These are phyloP conservation scores for Diddensiella santjacobensis DNA, from an alignment of 805 yeast genomes.

Conservation along the genomic window DNA sequence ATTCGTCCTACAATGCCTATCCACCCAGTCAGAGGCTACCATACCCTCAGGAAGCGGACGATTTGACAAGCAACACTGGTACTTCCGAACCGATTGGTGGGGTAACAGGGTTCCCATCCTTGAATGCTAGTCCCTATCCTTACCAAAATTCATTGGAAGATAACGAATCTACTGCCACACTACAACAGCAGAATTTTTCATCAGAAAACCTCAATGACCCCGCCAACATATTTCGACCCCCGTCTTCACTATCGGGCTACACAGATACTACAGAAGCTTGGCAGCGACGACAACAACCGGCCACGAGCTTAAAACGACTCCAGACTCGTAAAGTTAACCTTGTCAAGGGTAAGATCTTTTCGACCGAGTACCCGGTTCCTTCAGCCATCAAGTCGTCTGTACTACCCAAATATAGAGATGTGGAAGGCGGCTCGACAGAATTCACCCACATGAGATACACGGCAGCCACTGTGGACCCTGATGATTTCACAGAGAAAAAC, in stretches of 20 bases:
- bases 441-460: conserved; percentile 59
- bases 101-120: conserved; percentile 23
- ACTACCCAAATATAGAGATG: conserved; percentile 38
- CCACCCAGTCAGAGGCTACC: conserved; percentile 14
- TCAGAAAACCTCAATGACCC: conserved; percentile 11
- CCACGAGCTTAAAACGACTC: conserved; percentile 29
- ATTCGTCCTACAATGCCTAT: background rate
- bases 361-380: conserved; percentile 39
- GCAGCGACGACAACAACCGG: conserved; percentile 30
- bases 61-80: conserved; percentile 6
- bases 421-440: conserved; percentile 44
- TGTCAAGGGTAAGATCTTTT: conserved; percentile 34
- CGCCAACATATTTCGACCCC: conserved; percentile 5
- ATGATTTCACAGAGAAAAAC: conserved; percentile 49
- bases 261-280: conserved; percentile 23
- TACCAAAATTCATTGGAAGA: conserved; percentile 12
- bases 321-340: conserved; percentile 38
- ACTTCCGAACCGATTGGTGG: conserved; percentile 27
- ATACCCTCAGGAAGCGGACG: conserved; percentile 21
- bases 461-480: conserved; percentile 69
- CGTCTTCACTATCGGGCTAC: conserved; percentile 11
- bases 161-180: background rate
- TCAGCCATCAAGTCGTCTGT: conserved; percentile 38
- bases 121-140: conserved; percentile 7
- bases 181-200: conserved; percentile 2